These are phyloP conservation scores for Russula vinacea DNA, from an alignment of 768 basidiomycete species.

Conservation along the genomic window DNA sequence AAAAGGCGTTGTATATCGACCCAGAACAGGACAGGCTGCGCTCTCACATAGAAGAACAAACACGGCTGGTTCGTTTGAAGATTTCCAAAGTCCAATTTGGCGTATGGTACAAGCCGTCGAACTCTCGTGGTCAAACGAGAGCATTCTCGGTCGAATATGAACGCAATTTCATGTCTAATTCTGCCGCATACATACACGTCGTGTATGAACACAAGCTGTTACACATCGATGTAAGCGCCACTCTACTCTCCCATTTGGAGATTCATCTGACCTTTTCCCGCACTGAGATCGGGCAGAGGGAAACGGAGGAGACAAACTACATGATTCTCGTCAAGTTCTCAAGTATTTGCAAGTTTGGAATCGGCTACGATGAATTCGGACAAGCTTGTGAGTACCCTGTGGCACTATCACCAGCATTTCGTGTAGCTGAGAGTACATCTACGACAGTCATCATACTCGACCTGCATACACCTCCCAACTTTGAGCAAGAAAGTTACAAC, in stretches of 20 bases:
- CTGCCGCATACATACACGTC: neutral
- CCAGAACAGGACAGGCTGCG: neutral
- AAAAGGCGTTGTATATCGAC: constrained; percentile 32
- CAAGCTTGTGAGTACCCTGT: neutral
- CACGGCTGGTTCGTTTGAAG: neutral
- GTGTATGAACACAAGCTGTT: neutral
- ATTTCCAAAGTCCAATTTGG: neutral
- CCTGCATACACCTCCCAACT: neutral
- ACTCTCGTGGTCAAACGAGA: neutral
- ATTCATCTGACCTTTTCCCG: too few relatives aligned
- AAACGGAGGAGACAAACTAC: neutral
- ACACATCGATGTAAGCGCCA: neutral
- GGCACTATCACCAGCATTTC: neutral
- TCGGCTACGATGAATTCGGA: neutral
- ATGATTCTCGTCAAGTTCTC: neutral
- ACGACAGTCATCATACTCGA: neutral
- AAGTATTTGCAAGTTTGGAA: neutral
- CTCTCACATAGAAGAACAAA: neutral
- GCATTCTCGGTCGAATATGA: neutral
- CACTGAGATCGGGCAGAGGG: neutral
- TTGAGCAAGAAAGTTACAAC: neutral
- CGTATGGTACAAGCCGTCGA: neutral
- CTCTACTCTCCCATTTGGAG: too few relatives aligned
- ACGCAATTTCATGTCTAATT: neutral
- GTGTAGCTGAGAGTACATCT: neutral